phyloP scores from a whole-genome alignment of 1,139 yeast genomes.

The Nadsonia commutata region DNA sequence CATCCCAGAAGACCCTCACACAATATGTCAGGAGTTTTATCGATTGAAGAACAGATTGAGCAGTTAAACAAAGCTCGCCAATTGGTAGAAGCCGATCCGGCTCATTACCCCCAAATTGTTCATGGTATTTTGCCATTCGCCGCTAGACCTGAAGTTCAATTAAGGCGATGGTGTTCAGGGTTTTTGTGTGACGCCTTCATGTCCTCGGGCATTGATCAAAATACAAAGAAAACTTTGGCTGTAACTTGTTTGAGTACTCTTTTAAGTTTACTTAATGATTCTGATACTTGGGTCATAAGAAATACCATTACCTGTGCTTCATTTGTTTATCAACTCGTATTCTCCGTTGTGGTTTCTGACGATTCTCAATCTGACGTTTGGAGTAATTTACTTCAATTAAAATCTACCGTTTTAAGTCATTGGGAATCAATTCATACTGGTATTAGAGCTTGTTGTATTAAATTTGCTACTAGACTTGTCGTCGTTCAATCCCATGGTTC shows the following conservation, averaged over 20 bases:
- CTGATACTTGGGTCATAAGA: constrained; percentile 19
- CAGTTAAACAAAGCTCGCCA: constrained; percentile 25
- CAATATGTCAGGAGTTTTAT: constrained; percentile 2
- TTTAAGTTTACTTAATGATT: constrained; percentile 15
- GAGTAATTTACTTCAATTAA: constrained; percentile 19
- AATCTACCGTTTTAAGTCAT: constrained; percentile 16
- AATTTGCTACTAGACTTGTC: constrained; percentile 58
- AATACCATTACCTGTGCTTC: constrained; percentile 20
- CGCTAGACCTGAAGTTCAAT: constrained; percentile 19
- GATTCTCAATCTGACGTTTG: constrained; percentile 17
- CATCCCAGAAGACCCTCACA: no score
- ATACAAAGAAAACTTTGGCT: constrained; percentile 18
- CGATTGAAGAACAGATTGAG: constrained; percentile 18
- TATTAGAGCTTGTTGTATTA: constrained; percentile 28
- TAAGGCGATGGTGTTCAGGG: constrained; percentile 26
- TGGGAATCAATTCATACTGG: not conserved
- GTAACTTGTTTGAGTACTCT: constrained; percentile 20
- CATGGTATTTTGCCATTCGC: constrained; percentile 24
- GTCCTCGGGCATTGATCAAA: constrained; percentile 16
- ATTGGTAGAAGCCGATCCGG: constrained; percentile 23
- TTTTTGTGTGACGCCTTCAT: constrained; percentile 27
- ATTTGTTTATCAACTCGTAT: constrained; percentile 22
- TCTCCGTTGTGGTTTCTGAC: constrained; percentile 18
- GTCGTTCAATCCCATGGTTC: constrained; percentile 48
- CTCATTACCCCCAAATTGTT: constrained; percentile 24